phyloP scores from a whole-genome alignment of 2,329 filamentous ascomycete genomes.

The Mycogone perniciosa region DNA sequence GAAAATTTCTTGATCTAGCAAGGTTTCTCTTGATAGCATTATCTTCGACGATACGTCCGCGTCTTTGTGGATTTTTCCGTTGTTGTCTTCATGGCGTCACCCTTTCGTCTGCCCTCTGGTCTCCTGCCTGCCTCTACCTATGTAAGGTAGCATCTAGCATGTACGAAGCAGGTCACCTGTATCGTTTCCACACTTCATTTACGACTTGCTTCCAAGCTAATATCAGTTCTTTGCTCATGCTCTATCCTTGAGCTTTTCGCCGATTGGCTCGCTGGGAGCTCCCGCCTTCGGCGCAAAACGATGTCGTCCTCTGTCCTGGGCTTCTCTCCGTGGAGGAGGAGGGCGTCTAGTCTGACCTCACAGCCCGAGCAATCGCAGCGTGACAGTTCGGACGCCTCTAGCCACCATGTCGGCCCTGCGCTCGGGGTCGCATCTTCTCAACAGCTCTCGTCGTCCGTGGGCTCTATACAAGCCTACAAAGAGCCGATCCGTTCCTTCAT shows the following conservation, averaged over 20 bases:
- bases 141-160: too few species aligned
- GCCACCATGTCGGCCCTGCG: constrained; percentile 16
- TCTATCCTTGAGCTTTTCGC: constrained; percentile 17
- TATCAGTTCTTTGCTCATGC: constrained; percentile 14
- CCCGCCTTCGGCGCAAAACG: constrained; percentile 11
- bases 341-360: constrained; percentile 32
- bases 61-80: background rate
- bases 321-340: constrained; percentile 45
- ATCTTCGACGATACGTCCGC: constrained; percentile 1
- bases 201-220: background rate
- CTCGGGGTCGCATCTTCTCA: constrained; percentile 15
- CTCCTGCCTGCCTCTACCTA: background rate
- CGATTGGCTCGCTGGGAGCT: constrained; percentile 10
- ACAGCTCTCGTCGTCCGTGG: constrained; percentile 35
- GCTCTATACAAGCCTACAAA: constrained; percentile 38
- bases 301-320: constrained; percentile 43
- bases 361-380: constrained; percentile 22
- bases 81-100: constrained; percentile 6
- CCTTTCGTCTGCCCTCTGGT: background rate
- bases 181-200: too few species aligned
- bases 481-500: constrained; percentile 68
- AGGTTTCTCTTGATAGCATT: constrained; percentile 10
- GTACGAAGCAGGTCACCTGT: too few species aligned
- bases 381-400: constrained; percentile 23
- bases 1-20: constrained; percentile 12